phyloP scores from a whole-genome alignment of 2,329 filamentous ascomycete genomes.

The Colletotrichum sp. region DNA sequence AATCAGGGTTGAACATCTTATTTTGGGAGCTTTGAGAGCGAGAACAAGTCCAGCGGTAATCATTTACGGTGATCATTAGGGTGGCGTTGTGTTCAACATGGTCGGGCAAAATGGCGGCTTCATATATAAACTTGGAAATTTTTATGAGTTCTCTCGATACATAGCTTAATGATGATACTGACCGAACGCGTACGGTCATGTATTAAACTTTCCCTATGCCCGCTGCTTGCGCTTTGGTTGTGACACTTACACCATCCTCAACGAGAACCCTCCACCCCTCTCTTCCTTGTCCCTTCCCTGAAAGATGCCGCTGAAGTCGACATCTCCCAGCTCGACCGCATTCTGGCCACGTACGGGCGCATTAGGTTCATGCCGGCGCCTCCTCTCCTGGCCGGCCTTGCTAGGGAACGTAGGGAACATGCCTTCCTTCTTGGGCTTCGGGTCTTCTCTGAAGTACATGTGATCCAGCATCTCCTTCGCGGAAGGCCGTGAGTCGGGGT shows the following conservation, averaged over 20 bases:
- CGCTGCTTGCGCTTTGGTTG: neutral
- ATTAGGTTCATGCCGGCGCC: conserved; percentile 75
- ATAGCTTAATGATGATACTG: conserved; percentile 18
- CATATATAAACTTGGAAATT: conserved; percentile 9
- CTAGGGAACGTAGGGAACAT: conserved; percentile 98
- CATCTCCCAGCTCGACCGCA: conserved; percentile 57
- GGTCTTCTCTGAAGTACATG: conserved; percentile 87
- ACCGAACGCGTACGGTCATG: neutral
- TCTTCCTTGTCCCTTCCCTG: conserved; percentile 69
- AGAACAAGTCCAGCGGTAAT: conserved; percentile 15
- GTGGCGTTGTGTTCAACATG: conserved; percentile 17
- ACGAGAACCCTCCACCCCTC: conserved; percentile 67
- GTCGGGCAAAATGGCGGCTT: conserved; percentile 18
- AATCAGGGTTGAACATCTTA: conserved; percentile 6
- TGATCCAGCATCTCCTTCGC: conserved; percentile 79
- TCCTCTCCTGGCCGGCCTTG: conserved; percentile 89
- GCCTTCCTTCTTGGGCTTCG: conserved; percentile 85
- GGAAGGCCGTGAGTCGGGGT: conserved; percentile 74
- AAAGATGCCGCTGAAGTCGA: conserved; percentile 77
- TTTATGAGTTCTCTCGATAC: conserved; percentile 14
- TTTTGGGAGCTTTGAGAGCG: neutral
- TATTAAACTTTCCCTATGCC: neutral
- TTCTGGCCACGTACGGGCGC: conserved; percentile 81
- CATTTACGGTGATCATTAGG: conserved; percentile 6
- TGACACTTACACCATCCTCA: conserved; percentile 60